phyloP scores from a whole-genome alignment of 2,329 filamentous ascomycete species.

The Byssothecium circinans region DNA sequence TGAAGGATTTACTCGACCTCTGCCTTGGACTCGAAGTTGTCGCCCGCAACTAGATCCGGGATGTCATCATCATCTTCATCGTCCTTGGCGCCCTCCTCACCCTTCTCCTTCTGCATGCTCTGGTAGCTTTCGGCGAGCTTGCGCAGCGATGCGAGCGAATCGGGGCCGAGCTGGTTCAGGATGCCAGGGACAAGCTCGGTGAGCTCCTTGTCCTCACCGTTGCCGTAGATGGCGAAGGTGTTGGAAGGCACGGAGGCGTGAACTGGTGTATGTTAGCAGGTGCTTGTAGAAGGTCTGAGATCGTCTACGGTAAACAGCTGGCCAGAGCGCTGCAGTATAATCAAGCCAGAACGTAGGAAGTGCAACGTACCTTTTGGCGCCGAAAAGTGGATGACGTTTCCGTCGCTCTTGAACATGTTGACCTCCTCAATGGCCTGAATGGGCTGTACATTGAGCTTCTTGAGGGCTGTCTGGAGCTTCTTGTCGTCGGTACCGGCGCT shows the following conservation, averaged over 20 bases:
- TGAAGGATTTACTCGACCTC: conserved; percentile 73
- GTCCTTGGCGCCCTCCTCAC: conserved; percentile 72
- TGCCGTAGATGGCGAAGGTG: conserved; percentile 99
- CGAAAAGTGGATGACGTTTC: conserved; percentile 99
- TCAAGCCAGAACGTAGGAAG: background rate
- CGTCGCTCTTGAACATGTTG: conserved; percentile 99
- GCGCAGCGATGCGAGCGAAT: conserved; percentile 94
- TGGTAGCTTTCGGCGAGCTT: conserved; percentile 99
- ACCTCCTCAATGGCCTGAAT: conserved; percentile 99
- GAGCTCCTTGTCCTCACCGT: conserved; percentile 99
- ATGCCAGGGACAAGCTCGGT: conserved; percentile 99
- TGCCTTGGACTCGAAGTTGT: conserved; percentile 90
- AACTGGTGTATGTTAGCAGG: conserved; percentile 58
- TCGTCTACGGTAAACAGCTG: background rate
- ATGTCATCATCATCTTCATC: conserved; percentile 75
- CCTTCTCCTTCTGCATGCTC: conserved; percentile 94
- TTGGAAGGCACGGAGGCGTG: conserved; percentile 96
- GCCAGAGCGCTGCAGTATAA: background rate
- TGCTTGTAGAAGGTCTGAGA: background rate
- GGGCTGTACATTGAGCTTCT: conserved; percentile 99
- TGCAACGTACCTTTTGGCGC: conserved; percentile 82
- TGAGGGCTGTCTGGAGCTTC: conserved; percentile 95
- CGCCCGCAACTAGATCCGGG: conserved; percentile 92
- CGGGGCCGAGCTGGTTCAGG: conserved; percentile 98
- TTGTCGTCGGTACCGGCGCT: conserved; percentile 95